Base-by-base conservation (phyloP, 495 filamentous ascomycete species). In the Aspergillus sclerotiicarbonarius region DNA sequence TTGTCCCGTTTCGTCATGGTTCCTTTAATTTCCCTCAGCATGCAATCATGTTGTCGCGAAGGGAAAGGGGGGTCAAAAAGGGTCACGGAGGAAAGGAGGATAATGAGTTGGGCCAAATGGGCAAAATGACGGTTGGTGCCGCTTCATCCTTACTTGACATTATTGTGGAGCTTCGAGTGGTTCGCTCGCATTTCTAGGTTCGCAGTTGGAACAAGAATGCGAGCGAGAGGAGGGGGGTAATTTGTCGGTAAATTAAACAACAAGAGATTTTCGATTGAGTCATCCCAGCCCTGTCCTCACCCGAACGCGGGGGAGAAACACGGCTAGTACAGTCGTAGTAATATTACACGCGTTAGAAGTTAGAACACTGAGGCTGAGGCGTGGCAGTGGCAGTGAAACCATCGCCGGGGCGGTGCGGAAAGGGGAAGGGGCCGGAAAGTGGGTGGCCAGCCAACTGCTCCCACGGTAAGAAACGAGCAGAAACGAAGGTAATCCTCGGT, bases 361-460 rank as follows among this genome's bases (percentile, higher is more conserved):
- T 2, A 31, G 12, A 25, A 50, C 32, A 20, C 47, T 57, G 57
- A 58, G 58, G 58, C 53, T 60, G 53, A 54, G 50, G 54, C 54
- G 64, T 63, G 58, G 64, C 64, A 63, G 64, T 63, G 60, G 53
- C 47, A 50, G 47, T 16, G 50, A 32, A n/a, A 37, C n/a, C n/a
- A 19, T 47, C 39, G 51, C 44, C 51, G 58, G 58, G 64, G 64
- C 58, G 64, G 64, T 63, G 58, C 61, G 54, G 48, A 50, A 58
- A 54, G 49, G 54, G 52, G 37, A 35, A 39, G 54, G 37, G 32
- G 51, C 50, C 41, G 43, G 35, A 46, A 52, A 46, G 30, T 50
- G 47, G 47, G 33, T 16, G 47, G 25, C 10, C 35, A 32, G 30
- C 20, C 30, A 44, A 47, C 39, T n/a, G n/a, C n/a, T 41, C 16